These are phyloP conservation scores for Calonectria honghensis DNA, from an alignment of 2,329 filamentous ascomycete genomes.

Conservation along the genomic window DNA sequence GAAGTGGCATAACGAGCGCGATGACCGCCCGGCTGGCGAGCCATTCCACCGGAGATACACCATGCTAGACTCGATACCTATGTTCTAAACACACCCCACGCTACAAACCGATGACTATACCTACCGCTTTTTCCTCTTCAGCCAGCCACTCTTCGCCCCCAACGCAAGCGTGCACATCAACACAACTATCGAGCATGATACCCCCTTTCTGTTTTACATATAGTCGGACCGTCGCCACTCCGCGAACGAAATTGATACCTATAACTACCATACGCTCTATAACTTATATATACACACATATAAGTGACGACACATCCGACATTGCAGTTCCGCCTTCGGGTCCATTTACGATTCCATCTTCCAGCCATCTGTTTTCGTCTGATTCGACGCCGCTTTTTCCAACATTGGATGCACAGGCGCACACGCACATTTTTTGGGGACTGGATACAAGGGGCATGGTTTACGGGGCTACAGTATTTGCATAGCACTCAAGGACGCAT, in stretches of 20 bases:
- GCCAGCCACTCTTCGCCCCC: neutral
- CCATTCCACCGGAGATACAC: constrained; percentile 44
- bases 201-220: constrained; percentile 28
- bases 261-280: constrained; percentile 7
- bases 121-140: constrained; percentile 3
- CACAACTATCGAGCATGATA: constrained; percentile 30
- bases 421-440: constrained; percentile 25
- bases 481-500: constrained; percentile 32
- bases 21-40: constrained; percentile 41
- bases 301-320: neutral
- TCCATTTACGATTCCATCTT: constrained; percentile 10
- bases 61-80: constrained; percentile 39
- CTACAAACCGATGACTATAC: neutral
- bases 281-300: neutral
- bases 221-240: constrained; percentile 19
- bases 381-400: constrained; percentile 11
- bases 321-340: neutral
- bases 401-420: neutral
- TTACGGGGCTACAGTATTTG: constrained; percentile 29
- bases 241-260: constrained; percentile 11
- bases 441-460: constrained; percentile 29
- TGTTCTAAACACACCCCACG: constrained; percentile 23
- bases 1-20: constrained; percentile 41
- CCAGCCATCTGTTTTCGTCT: constrained; percentile 16
- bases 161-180: constrained; percentile 19